These are phyloP conservation scores for Penicillium macrosclerotiorum DNA, from an alignment of 495 filamentous ascomycete species.

Conservation along the genomic window DNA sequence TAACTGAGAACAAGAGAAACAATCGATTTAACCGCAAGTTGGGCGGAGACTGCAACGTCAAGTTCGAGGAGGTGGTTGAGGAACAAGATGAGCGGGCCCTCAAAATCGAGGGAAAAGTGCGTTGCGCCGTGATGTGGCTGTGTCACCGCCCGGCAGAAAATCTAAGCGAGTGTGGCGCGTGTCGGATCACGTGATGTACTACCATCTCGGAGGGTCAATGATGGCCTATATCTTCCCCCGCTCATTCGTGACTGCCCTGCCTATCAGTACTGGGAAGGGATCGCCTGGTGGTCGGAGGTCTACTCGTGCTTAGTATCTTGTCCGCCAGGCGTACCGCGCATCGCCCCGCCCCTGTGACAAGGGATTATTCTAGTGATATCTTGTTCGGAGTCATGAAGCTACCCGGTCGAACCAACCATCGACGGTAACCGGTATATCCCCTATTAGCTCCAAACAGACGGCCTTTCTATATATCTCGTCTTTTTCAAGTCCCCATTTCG, in stretches of 20 bases:
- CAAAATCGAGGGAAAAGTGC: constrained; percentile 46
- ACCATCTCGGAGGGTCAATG: constrained; percentile 7
- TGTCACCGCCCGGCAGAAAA: constrained; percentile 28
- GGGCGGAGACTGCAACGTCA: constrained; percentile 85
- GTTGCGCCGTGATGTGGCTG: constrained; percentile 40
- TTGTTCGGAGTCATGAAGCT: constrained; percentile 49
- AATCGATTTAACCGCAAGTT: constrained; percentile 91
- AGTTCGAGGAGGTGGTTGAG: constrained; percentile 51
- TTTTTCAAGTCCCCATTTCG: background rate
- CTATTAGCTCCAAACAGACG: constrained; percentile 5
- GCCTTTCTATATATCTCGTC: background rate
- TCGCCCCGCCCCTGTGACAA: background rate
- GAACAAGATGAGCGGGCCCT: constrained; percentile 21
- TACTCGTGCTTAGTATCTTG: background rate
- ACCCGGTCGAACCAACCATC: constrained; percentile 43
- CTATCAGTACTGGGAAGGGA: constrained; percentile 1
- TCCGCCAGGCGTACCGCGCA: background rate
- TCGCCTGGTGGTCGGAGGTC: background rate
- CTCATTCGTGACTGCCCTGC: constrained; percentile 12
- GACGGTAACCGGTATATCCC: constrained; percentile 36
- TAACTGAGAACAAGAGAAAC: constrained; percentile 72
- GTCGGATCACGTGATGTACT: constrained; percentile 30
- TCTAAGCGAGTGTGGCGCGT: constrained; percentile 36
- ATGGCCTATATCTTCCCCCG: constrained; percentile 9
- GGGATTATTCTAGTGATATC: constrained; percentile 22